A percentile compares a stretch with the other conserved stretches of the same genome.
Conservation (phyloP, 176 grass and related monocot species). For the Oropetium thomaeum region DNA sequence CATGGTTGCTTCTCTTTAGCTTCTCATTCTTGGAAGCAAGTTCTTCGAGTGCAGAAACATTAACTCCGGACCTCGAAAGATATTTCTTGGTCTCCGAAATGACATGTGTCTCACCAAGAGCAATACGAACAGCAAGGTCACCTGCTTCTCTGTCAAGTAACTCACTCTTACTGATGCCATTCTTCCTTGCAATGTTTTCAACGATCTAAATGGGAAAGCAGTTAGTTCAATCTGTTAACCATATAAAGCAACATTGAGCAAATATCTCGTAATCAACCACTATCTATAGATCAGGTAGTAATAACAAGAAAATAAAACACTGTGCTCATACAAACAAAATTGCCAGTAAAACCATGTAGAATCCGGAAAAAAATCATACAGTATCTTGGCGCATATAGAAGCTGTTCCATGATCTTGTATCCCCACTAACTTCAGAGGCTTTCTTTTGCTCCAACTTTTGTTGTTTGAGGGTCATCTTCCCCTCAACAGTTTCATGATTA, state of each 20-base stretch:
- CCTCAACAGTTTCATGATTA: slow-evolving; percentile 36
- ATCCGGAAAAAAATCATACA: slow-evolving; percentile 45
- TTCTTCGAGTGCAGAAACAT: slow-evolving; percentile 76
- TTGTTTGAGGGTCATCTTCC: slow-evolving; percentile 81
- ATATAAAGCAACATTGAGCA: background rate
- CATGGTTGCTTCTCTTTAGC: slow-evolving; percentile 84
- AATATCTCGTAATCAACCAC: no score
- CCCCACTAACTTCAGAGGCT: slow-evolving; percentile 77
- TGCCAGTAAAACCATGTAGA: slow-evolving; percentile 13
- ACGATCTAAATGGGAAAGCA: slow-evolving; percentile 52
- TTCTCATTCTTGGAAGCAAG: slow-evolving; percentile 66
- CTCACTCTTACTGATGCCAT: slow-evolving; percentile 83
- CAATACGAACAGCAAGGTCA: slow-evolving; percentile 70
- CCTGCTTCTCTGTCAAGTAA: slow-evolving; percentile 85
- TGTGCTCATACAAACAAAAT: slow-evolving; percentile 3
- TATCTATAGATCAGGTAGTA: no score
- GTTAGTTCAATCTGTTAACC: background rate
- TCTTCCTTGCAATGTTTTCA: slow-evolving; percentile 90
- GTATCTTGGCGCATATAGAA: slow-evolving; percentile 82
- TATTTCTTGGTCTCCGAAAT: slow-evolving; percentile 81
- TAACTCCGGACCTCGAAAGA: slow-evolving; percentile 75
- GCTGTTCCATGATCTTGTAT: slow-evolving; percentile 90
- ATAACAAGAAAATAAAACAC: background rate
- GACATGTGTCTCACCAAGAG: slow-evolving; percentile 82
- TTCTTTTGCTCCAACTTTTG: slow-evolving; percentile 75